Percentiles rank a stretch among this genome's conserved stretches.
phyloP scores from a whole-genome alignment of 441 rosid species.

The Metrosideros polymorpha region DNA sequence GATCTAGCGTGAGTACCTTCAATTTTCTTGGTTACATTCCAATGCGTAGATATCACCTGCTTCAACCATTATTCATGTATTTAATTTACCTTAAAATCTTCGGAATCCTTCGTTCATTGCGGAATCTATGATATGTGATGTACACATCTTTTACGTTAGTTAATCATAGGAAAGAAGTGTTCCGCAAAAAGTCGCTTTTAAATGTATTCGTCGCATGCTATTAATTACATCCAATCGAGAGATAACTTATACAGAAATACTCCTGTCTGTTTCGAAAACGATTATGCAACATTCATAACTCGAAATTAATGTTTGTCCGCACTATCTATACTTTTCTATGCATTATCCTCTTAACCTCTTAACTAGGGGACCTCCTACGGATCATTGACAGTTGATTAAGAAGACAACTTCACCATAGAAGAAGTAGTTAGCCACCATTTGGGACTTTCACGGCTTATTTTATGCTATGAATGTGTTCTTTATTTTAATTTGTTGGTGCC shows the following conservation, averaged over 20 bases:
- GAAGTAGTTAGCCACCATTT: no score
- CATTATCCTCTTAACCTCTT: no score
- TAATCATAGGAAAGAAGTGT: background rate
- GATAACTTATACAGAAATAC: rapidly evolving
- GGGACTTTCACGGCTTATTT: no score
- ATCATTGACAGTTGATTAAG: no score
- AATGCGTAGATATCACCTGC: background rate
- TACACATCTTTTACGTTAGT: background rate
- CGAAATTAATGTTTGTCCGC: background rate
- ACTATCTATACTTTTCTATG: background rate
- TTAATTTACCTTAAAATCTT: background rate
- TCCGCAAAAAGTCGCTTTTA: background rate
- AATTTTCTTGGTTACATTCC: background rate
- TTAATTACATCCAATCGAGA: background rate
- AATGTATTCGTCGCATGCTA: background rate
- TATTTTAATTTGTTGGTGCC: no score
- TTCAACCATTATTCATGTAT: background rate
- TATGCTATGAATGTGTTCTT: no score
- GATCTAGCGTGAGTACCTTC: no score
- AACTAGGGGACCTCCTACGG: no score
- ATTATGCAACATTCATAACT: background rate
- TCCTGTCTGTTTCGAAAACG: background rate
- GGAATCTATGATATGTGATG: background rate
- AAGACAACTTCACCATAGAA: no score
- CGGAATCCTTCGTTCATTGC: background rate